Evolutionary conservation across 2,329 filamentous ascomycete species (phyloP), one percentile per base, ranked within the genome.

Genomic region (Hypoxylon sp.): DNA sequence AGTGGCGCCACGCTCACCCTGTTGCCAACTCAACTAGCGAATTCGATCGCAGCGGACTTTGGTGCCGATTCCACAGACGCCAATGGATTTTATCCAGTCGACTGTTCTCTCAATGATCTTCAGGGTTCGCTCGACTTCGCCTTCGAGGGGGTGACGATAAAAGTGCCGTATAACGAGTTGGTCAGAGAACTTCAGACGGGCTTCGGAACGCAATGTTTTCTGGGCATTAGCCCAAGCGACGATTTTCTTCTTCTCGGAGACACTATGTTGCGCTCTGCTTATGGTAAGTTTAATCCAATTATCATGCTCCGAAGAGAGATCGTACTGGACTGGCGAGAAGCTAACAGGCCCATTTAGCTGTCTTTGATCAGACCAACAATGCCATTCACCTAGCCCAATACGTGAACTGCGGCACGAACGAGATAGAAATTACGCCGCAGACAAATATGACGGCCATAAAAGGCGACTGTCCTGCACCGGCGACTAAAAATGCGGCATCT

Each of bases 1-100:
- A 91, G 88, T 26, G 91, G 91, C 5, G 90, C 89, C 24, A 92
- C 89, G 13, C 82, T 92, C 74, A 91, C 87, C 54, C 87, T 92
- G 60, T 82, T 94, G 1, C 91, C 91, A 0, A 80, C 86, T 61
- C 76, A 78, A 19, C 79, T 93, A 33, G 86, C 86, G 46, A 74
- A 79, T n/a, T 70, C 74, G 46, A 84, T 90, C 33, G 84, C 84
- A 19, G 74, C 78, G 22, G 84, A 86, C 70, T 84, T 89, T 59
- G 85, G 84, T 10, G 81, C 82, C 2, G 63, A 75, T 0, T 73
- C 74, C 1, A 72, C 79, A 53, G 81, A 82, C 70, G 60, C 66
- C 51, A 81, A 79, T 64, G 84, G 81, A 65, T 86, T 84, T 76
- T 87, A 81, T 74, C 72, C 72, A 2, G 81, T 86, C 8, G 81